These are phyloP conservation scores for Mycena latifolia DNA, from an alignment of 768 basidiomycete species.

Conservation along the genomic window DNA sequence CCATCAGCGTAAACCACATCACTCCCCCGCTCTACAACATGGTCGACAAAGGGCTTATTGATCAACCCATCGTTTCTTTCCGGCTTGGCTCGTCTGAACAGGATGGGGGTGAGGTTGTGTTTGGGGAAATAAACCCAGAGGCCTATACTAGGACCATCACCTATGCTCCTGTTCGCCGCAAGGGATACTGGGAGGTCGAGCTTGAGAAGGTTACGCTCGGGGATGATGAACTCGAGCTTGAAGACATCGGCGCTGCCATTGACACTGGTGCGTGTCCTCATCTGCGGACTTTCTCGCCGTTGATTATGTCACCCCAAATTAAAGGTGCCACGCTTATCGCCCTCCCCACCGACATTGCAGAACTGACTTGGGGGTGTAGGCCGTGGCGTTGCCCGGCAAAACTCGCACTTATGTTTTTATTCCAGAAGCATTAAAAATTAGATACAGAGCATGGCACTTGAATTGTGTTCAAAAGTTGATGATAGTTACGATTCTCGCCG, in stretches of 20 bases:
- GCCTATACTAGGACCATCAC: constrained; percentile 85
- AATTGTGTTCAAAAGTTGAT: too few species aligned
- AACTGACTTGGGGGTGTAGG: too few species aligned
- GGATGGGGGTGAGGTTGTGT: constrained; percentile 92
- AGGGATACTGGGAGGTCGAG: constrained; percentile 99
- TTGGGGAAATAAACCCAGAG: constrained; percentile 86
- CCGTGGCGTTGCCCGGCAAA: too few species aligned
- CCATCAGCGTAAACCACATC: constrained; percentile 94
- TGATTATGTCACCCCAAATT: constrained; percentile 41
- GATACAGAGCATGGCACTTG: too few species aligned
- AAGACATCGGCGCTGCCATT: constrained; percentile 94
- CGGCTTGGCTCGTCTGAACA: constrained; percentile 87
- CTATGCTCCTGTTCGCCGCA: constrained; percentile 93
- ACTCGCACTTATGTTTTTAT: too few species aligned
- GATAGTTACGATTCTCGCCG: too few species aligned
- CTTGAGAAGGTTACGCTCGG: constrained; percentile 90
- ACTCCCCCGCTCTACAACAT: constrained; percentile 95
- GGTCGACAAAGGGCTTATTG: constrained; percentile 85
- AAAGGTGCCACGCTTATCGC: constrained; percentile 97
- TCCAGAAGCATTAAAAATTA: too few species aligned
- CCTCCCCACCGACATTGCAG: constrained; percentile 93
- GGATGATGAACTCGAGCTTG: constrained; percentile 88
- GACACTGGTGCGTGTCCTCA: constrained; percentile 72
- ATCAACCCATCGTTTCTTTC: constrained; percentile 94
- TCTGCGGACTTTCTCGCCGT: constrained; percentile 12